Conservation (phyloP, 2,329 filamentous ascomycete genomes). For the Myotisia sp. region DNA sequence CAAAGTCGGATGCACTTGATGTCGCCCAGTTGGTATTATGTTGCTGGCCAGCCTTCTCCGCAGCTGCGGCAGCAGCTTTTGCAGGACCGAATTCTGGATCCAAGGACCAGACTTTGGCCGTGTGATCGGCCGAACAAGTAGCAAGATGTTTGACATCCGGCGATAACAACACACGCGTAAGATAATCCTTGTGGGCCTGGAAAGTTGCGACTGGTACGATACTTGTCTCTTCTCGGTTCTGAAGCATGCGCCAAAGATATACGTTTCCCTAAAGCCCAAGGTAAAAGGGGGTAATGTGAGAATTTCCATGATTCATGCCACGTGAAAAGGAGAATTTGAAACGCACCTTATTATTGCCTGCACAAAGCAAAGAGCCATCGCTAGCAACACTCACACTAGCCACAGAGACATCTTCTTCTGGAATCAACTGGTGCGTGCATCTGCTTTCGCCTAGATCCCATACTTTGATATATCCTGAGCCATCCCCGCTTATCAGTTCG, state of each 20-base stretch:
- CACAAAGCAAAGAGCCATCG: slow-evolving; percentile 82
- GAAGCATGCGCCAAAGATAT: slow-evolving; percentile 90
- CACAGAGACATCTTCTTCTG: slow-evolving; percentile 86
- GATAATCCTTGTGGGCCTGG: slow-evolving; percentile 79
- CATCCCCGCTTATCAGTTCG: slow-evolving; percentile 92
- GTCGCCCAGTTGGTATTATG: neutral
- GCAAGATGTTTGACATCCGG: slow-evolving; percentile 89
- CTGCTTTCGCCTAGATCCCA: slow-evolving; percentile 97
- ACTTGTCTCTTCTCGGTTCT: slow-evolving; percentile 66
- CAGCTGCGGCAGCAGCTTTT: slow-evolving; percentile 20
- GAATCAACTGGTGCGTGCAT: slow-evolving; percentile 89
- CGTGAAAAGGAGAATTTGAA: no score
- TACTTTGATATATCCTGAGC: slow-evolving; percentile 78
- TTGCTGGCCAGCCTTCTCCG: neutral
- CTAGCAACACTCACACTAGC: slow-evolving; percentile 91
- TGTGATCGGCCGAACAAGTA: slow-evolving; percentile 86
- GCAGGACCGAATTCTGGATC: slow-evolving; percentile 45
- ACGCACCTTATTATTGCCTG: slow-evolving; percentile 73
- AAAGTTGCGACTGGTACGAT: slow-evolving; percentile 81
- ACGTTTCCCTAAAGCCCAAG: slow-evolving; percentile 59
- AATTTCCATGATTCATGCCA: no score
- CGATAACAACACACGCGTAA: slow-evolving; percentile 79
- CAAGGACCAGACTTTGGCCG: slow-evolving; percentile 92
- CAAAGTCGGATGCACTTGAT: neutral
- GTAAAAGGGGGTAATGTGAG: neutral